Evolutionary conservation across 1,284 basidiomycete genomes (phyloP).

Genomic region (Taiwanofungus camphoratus): DNA sequence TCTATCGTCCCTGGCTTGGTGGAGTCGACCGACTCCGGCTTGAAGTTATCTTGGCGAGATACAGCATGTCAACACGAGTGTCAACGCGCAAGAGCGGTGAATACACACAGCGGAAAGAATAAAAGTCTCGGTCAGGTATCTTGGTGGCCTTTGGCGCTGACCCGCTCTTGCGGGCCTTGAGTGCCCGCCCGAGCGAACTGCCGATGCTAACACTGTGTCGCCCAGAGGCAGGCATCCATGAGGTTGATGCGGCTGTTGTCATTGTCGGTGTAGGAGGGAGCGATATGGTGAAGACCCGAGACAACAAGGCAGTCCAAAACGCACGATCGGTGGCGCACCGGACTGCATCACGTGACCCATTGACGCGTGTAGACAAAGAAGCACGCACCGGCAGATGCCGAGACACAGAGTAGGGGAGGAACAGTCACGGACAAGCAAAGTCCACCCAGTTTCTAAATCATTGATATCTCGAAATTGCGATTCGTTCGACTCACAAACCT

Average conservation of each 20-base stretch:
- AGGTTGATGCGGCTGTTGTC: constrained; percentile 34
- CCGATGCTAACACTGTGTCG: constrained; percentile 52
- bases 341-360: no score
- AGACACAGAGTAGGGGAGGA: no score
- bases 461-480: no score
- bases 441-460: no score
- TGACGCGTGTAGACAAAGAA: no score
- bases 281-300: no score
- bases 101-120: constrained; percentile 63
- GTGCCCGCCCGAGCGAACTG: constrained; percentile 46
- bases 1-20: constrained; percentile 59
- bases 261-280: constrained; percentile 11
- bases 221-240: constrained; percentile 54
- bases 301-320: no score
- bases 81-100: not conserved
- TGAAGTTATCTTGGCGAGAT: constrained; percentile 56
- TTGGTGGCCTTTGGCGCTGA: constrained; percentile 33
- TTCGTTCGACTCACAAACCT: no score
- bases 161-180: constrained; percentile 54
- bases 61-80: constrained; percentile 1
- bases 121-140: constrained; percentile 59
- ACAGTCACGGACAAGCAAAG: no score
- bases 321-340: no score
- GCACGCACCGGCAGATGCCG: no score
- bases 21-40: constrained; percentile 61